A percentile compares a stretch with the other conserved stretches of the same genome.
These are phyloP conservation scores for Trichoderma polysporum DNA, from an alignment of 2,329 filamentous ascomycete genomes.

Conservation along the genomic window DNA sequence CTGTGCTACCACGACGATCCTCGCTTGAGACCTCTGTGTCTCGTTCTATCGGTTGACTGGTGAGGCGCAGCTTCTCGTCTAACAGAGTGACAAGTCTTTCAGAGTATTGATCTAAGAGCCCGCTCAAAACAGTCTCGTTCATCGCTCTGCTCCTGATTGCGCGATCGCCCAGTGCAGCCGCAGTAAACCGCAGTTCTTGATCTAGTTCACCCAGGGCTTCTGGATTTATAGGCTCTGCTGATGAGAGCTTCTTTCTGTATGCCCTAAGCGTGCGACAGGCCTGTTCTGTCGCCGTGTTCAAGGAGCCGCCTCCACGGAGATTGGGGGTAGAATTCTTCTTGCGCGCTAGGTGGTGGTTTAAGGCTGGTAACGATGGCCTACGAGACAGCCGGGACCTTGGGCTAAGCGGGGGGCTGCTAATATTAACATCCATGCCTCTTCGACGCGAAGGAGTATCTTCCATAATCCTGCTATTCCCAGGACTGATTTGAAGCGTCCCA, in stretches of 20 bases:
- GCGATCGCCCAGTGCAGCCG: slow-evolving; percentile 58
- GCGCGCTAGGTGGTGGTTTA: slow-evolving; percentile 44
- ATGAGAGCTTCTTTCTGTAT: slow-evolving; percentile 62
- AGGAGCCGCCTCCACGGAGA: slow-evolving; percentile 52
- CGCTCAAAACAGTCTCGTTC: slow-evolving; percentile 59
- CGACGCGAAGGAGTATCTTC: slow-evolving; percentile 51
- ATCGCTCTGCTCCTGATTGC: slow-evolving; percentile 54
- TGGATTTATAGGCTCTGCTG: slow-evolving; percentile 55
- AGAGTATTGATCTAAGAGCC: slow-evolving; percentile 72
- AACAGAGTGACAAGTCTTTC: slow-evolving; percentile 69
- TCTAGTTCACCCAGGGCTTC: slow-evolving; percentile 63
- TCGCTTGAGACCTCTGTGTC: slow-evolving; percentile 33
- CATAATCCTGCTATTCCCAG: slow-evolving; percentile 39
- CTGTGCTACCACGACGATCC: slow-evolving; percentile 35
- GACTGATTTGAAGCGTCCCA: slow-evolving; percentile 41
- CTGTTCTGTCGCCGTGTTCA: slow-evolving; percentile 65
- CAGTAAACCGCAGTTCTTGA: slow-evolving; percentile 62
- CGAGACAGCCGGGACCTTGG: slow-evolving; percentile 49
- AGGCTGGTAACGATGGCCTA: slow-evolving; percentile 54
- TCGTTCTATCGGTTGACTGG: slow-evolving; percentile 36
- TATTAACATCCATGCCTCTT: slow-evolving; percentile 44
- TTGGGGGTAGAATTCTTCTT: slow-evolving; percentile 51
- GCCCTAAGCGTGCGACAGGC: slow-evolving; percentile 60
- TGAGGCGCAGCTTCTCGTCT: slow-evolving; percentile 66
- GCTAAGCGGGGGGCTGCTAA: slow-evolving; percentile 50